phyloP scores from a whole-genome alignment of 306 rosid genomes.

The Dryas alaskensis region DNA sequence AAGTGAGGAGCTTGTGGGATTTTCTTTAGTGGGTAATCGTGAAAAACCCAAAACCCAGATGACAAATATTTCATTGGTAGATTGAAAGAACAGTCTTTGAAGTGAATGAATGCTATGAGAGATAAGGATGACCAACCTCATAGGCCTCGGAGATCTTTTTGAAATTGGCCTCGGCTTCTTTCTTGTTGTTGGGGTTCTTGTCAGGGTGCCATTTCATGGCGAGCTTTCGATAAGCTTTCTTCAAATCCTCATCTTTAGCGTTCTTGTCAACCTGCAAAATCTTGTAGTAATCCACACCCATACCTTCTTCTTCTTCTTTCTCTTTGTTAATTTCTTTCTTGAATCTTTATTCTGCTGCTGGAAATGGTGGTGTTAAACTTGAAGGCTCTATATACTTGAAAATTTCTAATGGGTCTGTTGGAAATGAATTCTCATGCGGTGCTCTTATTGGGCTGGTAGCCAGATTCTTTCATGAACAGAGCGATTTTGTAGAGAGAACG shows the following conservation, averaged over 20 bases:
- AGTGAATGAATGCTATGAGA: too few relatives aligned
- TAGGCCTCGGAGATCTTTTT: constrained; percentile 88
- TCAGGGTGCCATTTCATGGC: constrained; percentile 99
- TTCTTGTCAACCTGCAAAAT: constrained; percentile 68
- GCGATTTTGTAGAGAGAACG: constrained; percentile 26
- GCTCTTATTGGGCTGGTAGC: not conserved
- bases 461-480: constrained; percentile 8
- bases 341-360: not conserved
- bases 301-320: constrained; percentile 18
- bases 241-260: constrained; percentile 73
- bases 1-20: too few relatives aligned
- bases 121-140: constrained; percentile 38
- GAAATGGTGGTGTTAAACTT: not conserved
- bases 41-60: not conserved
- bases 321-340: not conserved
- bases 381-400: not conserved
- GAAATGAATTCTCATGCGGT: not conserved
- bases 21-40: too few relatives aligned
- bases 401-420: not conserved
- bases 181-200: constrained; percentile 75
- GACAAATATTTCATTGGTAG: not conserved
- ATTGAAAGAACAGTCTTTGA: not conserved
- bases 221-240: constrained; percentile 83
- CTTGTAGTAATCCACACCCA: constrained; percentile 85
- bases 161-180: constrained; percentile 75